Base-by-base conservation (phyloP, 1,284 basidiomycete species). In the Coriolopsis trogii region DNA sequence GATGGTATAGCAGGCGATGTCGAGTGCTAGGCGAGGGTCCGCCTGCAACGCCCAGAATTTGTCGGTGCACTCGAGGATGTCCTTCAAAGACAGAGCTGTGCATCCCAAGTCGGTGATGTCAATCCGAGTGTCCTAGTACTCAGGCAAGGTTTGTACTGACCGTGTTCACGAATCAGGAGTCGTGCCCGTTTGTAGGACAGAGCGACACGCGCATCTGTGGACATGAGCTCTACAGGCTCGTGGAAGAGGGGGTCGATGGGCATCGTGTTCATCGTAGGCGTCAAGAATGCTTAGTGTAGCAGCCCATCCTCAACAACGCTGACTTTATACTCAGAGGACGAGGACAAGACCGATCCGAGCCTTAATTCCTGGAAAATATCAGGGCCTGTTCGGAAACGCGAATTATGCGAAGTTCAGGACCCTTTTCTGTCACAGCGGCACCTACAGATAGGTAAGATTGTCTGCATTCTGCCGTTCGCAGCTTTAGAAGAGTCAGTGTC, bases 111-210 rank as follows among this genome's bases (percentile, higher is more conserved):
- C 30, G 47, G 28, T 23, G 29, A 9, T 34, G 36, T 42, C 5
- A 13, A 24, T 24, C 8, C 7, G 36, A 16, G 20, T 16, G 16
- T 7, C 15, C n/a, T 7, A 16, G 36, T 21, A 8, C 7, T 37
- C 8, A 21, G 20, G 7, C 36, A 16, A 37, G 15, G 7, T 16
- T 25, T 39, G 33, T 40, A 65, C 74, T 61, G 30, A 79, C 79
- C 61, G 62, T 79, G 74, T n/a, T 77, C 76, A 45, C 73, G 70
- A 60, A 79, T 60, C 31, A 81, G 64, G 16, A 78, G 64, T 48
- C 64, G 71, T 2, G 78, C 78, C 51, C 79, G 67, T 53, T 74
- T 67, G 53, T 81, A 81, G 1, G 79, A 75, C 3, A 81, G 59
- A 12, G 70, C 69, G n/a, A 77, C 70, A 44, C 74, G 71, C 48